Conservation (phyloP, 192 early-diverging fungal genomes). For the Rhizophagus clarus region DNA sequence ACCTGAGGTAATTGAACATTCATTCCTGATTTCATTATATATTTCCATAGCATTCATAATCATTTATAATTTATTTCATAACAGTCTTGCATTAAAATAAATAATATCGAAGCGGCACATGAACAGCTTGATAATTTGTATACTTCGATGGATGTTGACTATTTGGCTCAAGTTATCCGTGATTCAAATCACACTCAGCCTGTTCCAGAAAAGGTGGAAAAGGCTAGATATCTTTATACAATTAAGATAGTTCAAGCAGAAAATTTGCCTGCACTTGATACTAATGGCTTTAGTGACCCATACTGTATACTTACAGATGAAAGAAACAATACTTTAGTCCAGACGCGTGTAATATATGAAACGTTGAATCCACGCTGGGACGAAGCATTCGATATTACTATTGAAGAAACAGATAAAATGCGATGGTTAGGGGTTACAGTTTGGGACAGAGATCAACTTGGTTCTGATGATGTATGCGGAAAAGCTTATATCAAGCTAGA, state of each 20-base stretch:
- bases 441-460: slow-evolving; percentile 56
- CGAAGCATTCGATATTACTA: slow-evolving; percentile 68
- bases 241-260: slow-evolving; percentile 73
- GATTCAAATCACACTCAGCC: slow-evolving; percentile 31
- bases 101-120: slow-evolving; percentile 59
- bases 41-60: not conserved
- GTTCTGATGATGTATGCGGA: slow-evolving; percentile 63
- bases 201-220: slow-evolving; percentile 39
- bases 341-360: slow-evolving; percentile 62
- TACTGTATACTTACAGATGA: slow-evolving; percentile 66
- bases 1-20: slow-evolving; percentile 41
- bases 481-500: slow-evolving; percentile 62
- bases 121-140: slow-evolving; percentile 56
- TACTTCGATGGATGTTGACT: slow-evolving; percentile 58
- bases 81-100: slow-evolving; percentile 60
- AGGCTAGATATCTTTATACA: slow-evolving; percentile 56
- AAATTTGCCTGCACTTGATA: slow-evolving; percentile 61
- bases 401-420: slow-evolving; percentile 48
- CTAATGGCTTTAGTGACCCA: slow-evolving; percentile 61
- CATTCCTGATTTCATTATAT: not conserved
- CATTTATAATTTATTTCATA: not conserved
- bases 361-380: slow-evolving; percentile 84
- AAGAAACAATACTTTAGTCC: slow-evolving; percentile 43
- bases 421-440: slow-evolving; percentile 42
- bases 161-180: slow-evolving; percentile 47